These are phyloP conservation scores for Paspalum notatum DNA, from an alignment of 176 grass and related monocot species.

Conservation along the genomic window DNA sequence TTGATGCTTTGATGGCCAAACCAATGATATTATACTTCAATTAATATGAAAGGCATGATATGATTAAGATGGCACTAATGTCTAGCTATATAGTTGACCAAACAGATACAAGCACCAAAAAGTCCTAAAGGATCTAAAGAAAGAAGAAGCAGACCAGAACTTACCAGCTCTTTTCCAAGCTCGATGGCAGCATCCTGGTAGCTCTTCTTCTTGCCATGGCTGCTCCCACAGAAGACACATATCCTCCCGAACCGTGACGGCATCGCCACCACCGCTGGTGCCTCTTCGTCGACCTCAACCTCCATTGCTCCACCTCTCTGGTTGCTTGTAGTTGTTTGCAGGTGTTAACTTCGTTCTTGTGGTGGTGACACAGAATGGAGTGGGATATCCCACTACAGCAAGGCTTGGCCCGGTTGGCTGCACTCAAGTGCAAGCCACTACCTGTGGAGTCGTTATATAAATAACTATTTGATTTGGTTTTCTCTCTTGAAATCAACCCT, in stretches of 20 bases:
- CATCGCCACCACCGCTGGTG: not conserved
- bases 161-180: slow-evolving; percentile 54
- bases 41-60: not conserved
- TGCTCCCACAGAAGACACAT: slow-evolving; percentile 58
- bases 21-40: not conserved
- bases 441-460: slow-evolving; percentile 35
- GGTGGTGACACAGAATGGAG: slow-evolving; percentile 32
- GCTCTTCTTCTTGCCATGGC: slow-evolving; percentile 57
- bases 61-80: not conserved
- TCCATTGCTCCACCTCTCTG: slow-evolving; percentile 42
- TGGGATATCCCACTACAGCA: slow-evolving; percentile 27
- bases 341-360: not conserved
- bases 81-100: not conserved
- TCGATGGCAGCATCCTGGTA: slow-evolving; percentile 60
- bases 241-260: slow-evolving; percentile 50
- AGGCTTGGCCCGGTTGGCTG: slow-evolving; percentile 17
- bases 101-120: not conserved
- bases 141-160: not conserved
- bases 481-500: not conserved
- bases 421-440: slow-evolving; percentile 47
- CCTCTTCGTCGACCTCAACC: slow-evolving; percentile 27
- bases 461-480: slow-evolving; percentile 25
- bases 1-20: slow-evolving; percentile 25
- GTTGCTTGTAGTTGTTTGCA: slow-evolving; percentile 3
- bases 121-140: not conserved